phyloP scores from a whole-genome alignment of 768 basidiomycete species.

The Leccinellum albellum region DNA sequence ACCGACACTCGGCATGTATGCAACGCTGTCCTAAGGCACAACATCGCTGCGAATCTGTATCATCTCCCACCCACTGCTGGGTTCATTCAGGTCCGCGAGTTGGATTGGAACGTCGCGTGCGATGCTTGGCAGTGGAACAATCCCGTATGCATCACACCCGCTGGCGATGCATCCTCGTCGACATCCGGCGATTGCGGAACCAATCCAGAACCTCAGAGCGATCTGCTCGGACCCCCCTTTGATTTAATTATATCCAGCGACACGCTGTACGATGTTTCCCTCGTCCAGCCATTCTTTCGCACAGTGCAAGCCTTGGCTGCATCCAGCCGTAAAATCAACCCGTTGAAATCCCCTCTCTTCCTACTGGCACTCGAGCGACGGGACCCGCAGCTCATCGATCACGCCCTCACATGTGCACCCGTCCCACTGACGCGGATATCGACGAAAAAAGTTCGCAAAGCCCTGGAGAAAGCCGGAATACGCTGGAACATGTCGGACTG shows the following conservation, averaged over 20 bases:
- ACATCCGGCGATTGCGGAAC: conserved; percentile 12
- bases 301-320: conserved; percentile 55
- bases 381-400: conserved; percentile 62
- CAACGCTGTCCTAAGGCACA: conserved; percentile 54
- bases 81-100: conserved; percentile 53
- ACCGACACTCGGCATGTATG: conserved; percentile 72
- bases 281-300: conserved; percentile 66
- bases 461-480: conserved; percentile 53
- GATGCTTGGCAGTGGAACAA: conserved; percentile 53
- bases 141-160: conserved; percentile 32
- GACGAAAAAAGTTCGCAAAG: conserved; percentile 54
- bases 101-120: conserved; percentile 67
- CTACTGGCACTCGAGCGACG: conserved; percentile 70
- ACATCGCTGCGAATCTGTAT: conserved; percentile 50
- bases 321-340: not conserved
- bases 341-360: conserved; percentile 6
- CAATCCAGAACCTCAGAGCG: conserved; percentile 3
- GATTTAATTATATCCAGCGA: conserved; percentile 82
- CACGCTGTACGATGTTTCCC: conserved; percentile 64
- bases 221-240: conserved; percentile 50
- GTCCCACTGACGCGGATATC: conserved; percentile 59
- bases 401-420: conserved; percentile 55
- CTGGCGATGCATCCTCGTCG: conserved; percentile 22
- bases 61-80: conserved; percentile 36
- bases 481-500: conserved; percentile 68